These are phyloP conservation scores for Primulina eburnea DNA, from an alignment of 257 asterid species.

Conservation along the genomic window DNA sequence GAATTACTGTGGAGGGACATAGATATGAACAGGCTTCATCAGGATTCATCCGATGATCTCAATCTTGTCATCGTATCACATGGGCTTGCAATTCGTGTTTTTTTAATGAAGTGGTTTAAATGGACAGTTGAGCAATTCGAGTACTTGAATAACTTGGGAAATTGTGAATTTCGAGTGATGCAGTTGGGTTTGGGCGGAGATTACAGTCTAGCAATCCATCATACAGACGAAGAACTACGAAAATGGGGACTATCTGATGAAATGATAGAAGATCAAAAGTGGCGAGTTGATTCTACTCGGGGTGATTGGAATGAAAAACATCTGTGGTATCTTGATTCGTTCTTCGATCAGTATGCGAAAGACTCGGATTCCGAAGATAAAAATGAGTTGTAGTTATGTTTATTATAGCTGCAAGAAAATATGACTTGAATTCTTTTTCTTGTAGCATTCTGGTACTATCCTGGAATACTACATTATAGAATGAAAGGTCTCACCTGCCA, in stretches of 20 bases:
- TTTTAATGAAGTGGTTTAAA: conserved; percentile 64
- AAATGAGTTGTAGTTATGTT: conserved; percentile 19
- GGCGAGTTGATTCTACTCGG: conserved; percentile 42
- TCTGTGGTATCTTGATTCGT: conserved; percentile 47
- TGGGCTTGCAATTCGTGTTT: conserved; percentile 62
- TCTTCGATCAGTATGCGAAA: conserved; percentile 46
- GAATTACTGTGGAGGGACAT: conserved; percentile 73
- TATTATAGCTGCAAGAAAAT: conserved; percentile 11
- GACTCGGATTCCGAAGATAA: conserved; percentile 40
- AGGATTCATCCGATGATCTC: conserved; percentile 36
- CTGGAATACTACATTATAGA: background rate
- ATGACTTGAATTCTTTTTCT: background rate
- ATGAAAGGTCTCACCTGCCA: no score
- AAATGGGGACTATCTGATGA: conserved; percentile 60
- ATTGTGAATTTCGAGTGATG: conserved; percentile 56
- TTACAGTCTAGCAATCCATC: conserved; percentile 57
- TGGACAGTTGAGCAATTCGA: conserved; percentile 68
- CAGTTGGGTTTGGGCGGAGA: conserved; percentile 59
- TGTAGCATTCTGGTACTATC: background rate
- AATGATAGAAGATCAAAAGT: conserved; percentile 57
- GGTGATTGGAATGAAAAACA: conserved; percentile 51
- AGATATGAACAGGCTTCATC: conserved; percentile 55
- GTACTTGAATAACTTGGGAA: conserved; percentile 46
- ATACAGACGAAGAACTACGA: conserved; percentile 38
- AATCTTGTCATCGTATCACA: conserved; percentile 54